Evolutionary conservation across 2,329 filamentous ascomycete genomes (phyloP).

Genomic region (Onygenales sp.): DNA sequence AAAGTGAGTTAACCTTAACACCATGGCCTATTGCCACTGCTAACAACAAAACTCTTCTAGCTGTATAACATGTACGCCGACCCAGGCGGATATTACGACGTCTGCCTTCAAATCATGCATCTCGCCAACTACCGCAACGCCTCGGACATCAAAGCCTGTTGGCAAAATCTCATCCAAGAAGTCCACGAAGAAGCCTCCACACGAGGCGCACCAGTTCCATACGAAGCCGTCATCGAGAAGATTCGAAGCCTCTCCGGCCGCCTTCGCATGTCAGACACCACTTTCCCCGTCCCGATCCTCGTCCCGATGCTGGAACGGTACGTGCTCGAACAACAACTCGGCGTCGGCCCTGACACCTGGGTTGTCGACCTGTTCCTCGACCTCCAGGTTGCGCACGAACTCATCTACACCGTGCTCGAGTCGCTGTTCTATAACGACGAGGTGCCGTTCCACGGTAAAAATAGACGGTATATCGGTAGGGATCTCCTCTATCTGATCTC

Average conservation of each 20-base stretch:
- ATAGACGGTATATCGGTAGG: slow-evolving; percentile 47
- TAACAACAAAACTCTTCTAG: slow-evolving; percentile 34
- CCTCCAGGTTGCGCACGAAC: slow-evolving; percentile 52
- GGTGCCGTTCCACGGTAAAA: slow-evolving; percentile 51
- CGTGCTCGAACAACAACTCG: slow-evolving; percentile 40
- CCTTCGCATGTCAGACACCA: slow-evolving; percentile 45
- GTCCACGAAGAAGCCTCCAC: slow-evolving; percentile 50
- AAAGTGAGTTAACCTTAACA: slow-evolving; percentile 48
- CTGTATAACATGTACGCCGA: slow-evolving; percentile 92
- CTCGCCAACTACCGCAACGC: slow-evolving; percentile 83
- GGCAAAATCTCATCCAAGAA: slow-evolving; percentile 69
- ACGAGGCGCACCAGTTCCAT: slow-evolving; percentile 32
- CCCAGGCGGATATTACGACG: slow-evolving; percentile 83
- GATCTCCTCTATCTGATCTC: slow-evolving; percentile 54
- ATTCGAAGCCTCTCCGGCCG: slow-evolving; percentile 49
- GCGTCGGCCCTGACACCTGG: slow-evolving; percentile 43
- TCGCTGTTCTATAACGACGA: slow-evolving; percentile 59
- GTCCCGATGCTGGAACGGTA: slow-evolving; percentile 48
- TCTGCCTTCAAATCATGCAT: slow-evolving; percentile 87
- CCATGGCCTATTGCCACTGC: neutral
- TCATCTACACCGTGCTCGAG: slow-evolving; percentile 53
- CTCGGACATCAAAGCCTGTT: slow-evolving; percentile 73
- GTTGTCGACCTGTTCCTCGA: slow-evolving; percentile 57
- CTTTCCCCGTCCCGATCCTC: slow-evolving; percentile 47
- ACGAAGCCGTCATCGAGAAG: slow-evolving; percentile 42